A percentile compares a stretch with the other conserved stretches of the same genome.
phyloP scores from a whole-genome alignment of 805 yeast species.

The Candida peoriensis region DNA sequence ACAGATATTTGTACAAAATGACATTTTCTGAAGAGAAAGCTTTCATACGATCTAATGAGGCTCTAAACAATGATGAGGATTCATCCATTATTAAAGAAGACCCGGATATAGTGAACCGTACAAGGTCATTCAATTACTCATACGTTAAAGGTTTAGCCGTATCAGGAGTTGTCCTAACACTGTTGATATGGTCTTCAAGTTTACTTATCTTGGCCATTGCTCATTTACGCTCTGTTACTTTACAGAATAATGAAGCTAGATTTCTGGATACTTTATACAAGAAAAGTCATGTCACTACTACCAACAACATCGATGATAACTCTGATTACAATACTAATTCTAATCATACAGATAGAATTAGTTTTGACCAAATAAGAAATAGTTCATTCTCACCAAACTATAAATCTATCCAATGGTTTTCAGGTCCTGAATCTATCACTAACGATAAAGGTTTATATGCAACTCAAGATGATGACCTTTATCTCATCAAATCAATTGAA shows the following conservation, averaged over 20 bases:
- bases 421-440: constrained; percentile 38
- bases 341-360: constrained; percentile 6
- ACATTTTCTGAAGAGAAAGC: too few relatives aligned
- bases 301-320: neutral
- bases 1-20: too few relatives aligned
- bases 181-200: constrained; percentile 12
- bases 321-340: neutral
- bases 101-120: too few relatives aligned
- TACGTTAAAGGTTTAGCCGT: too few relatives aligned
- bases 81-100: too few relatives aligned
- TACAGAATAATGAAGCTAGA: constrained; percentile 5
- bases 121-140: too few relatives aligned
- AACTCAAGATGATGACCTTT: constrained; percentile 40
- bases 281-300: neutral
- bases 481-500: constrained; percentile 46
- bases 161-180: constrained; percentile 5
- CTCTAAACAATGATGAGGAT: too few relatives aligned
- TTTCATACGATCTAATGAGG: too few relatives aligned
- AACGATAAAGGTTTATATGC: constrained; percentile 68
- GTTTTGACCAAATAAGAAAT: constrained; percentile 43
- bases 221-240: constrained; percentile 6
- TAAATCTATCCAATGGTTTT: constrained; percentile 68
- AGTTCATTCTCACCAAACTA: constrained; percentile 50
- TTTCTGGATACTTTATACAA: constrained; percentile 5
- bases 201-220: constrained; percentile 7